Base-by-base conservation (phyloP, 1,139 yeast genomes). In the Suhomyces guaymorum region DNA sequence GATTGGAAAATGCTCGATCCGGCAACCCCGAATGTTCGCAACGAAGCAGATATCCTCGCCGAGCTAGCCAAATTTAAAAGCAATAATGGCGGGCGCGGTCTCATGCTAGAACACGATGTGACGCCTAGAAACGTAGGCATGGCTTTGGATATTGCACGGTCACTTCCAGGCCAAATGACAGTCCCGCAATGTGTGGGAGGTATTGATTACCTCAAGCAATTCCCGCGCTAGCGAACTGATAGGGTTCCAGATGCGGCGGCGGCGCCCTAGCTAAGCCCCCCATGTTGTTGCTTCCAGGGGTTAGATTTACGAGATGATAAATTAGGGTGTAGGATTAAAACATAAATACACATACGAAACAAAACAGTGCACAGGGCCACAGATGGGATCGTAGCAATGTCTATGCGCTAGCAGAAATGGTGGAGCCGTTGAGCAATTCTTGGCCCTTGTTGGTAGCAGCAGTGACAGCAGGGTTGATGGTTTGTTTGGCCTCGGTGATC, bases 131-230 rank as follows among this genome's bases (percentile, higher is more conserved):
- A 95, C 1, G 92, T 86, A 10, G 70, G 80, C 43, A 76, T 82
- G 14, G 97, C 82, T 0, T 61, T 82, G 26, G 74, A 77, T 24
- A 68, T 87, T 8, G 59, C 61, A 42, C 38, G 64, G 33, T 65
- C 71, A 7, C 60, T 82, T 2, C 48, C 82, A 22, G 82, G 81
- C 0, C 59, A 51, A 32, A 48, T 81, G 57, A 86, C 96, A 0
- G 90, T 87, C 10, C 92, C 96, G 0, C 77, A 86, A 52, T 90
- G 97, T 58, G 89, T 77, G 23, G 82, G 80, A 30, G 92, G 92
- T 10, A 63, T 64, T 12, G 66, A 68, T 41, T 70, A 70, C 47
- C 57, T 70, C 18, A 67, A 66, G 44, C 49, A 45, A 12, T 65
- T 64, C 43, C 25, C 26, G 26, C 39, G 12, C 24, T n/a, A n/a